phyloP scores from a whole-genome alignment of 345 rosid species.

The Isatis tinctoria region DNA sequence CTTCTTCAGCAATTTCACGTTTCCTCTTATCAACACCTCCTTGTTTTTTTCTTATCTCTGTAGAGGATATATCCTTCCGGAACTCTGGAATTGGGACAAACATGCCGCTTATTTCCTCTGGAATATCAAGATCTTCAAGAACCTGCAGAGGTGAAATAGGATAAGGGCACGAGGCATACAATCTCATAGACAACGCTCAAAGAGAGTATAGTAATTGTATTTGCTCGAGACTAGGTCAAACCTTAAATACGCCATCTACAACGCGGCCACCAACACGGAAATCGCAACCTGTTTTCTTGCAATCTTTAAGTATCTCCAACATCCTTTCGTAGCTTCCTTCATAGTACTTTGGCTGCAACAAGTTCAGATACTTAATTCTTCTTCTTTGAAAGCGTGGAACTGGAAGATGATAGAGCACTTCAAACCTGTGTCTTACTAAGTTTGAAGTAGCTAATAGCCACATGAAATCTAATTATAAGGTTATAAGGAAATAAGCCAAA shows the following conservation, averaged over 20 bases:
- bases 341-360: slow-evolving; percentile 80
- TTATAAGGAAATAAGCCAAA: not conserved
- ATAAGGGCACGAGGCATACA: not conserved
- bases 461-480: not conserved
- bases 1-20: not conserved
- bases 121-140: slow-evolving; percentile 76
- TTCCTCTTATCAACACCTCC: slow-evolving; percentile 17
- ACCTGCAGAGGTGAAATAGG: slow-evolving; percentile 41
- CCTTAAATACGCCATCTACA: slow-evolving; percentile 81
- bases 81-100: slow-evolving; percentile 66
- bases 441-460: not conserved
- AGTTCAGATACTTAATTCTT: not conserved
- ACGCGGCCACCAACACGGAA: slow-evolving; percentile 86
- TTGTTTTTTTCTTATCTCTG: slow-evolving; percentile 49
- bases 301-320: slow-evolving; percentile 61
- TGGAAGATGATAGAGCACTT: not conserved
- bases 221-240: slow-evolving; percentile 14
- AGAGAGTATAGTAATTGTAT: not conserved
- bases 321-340: slow-evolving; percentile 58
- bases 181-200: not conserved
- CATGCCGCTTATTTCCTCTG: slow-evolving; percentile 61
- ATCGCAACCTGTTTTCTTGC: slow-evolving; percentile 74
- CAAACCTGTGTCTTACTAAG: not conserved
- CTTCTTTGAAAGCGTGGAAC: not conserved
- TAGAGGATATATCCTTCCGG: slow-evolving; percentile 75